Conservation (phyloP, 495 filamentous ascomycete species). For the Podospora comata region DNA sequence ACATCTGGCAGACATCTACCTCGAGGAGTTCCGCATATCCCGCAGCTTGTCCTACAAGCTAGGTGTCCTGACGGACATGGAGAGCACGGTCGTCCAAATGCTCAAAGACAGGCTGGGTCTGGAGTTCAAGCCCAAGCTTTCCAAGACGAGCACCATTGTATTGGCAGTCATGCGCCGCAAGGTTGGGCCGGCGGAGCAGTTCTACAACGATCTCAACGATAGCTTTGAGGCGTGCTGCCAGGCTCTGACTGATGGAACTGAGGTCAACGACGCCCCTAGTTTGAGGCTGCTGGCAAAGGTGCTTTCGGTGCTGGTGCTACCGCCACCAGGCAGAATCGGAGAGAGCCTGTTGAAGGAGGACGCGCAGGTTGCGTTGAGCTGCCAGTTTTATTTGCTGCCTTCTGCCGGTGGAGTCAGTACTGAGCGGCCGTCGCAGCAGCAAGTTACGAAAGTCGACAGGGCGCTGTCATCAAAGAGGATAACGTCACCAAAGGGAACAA, state of each 20-base stretch:
- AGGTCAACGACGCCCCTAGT: slow-evolving; percentile 1
- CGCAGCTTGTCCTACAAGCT: slow-evolving; percentile 1
- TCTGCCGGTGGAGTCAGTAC: neutral
- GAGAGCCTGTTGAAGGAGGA: neutral
- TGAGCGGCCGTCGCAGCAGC: neutral
- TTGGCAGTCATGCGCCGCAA: slow-evolving; percentile 13
- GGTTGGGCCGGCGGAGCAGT: slow-evolving; percentile 6
- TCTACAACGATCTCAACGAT: slow-evolving; percentile 3
- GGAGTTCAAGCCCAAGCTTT: slow-evolving; percentile 13
- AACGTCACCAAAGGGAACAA: neutral
- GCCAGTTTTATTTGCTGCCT: slow-evolving; percentile 9
- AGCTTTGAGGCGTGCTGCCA: slow-evolving; percentile 8
- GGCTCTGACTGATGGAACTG: neutral
- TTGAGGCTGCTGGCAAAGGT: slow-evolving; percentile 12
- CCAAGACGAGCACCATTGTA: neutral
- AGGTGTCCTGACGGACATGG: neutral
- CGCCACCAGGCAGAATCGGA: neutral
- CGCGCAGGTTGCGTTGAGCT: slow-evolving; percentile 9
- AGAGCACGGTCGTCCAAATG: neutral
- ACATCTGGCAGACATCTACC: slow-evolving; percentile 4
- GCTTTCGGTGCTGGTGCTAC: neutral
- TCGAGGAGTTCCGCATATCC: slow-evolving; percentile 12
- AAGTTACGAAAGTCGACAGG: neutral
- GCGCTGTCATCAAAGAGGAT: neutral
- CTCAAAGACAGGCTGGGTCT: slow-evolving; percentile 6